phyloP scores from a whole-genome alignment of 1,284 basidiomycete species.

The Trichosporon inkin region DNA sequence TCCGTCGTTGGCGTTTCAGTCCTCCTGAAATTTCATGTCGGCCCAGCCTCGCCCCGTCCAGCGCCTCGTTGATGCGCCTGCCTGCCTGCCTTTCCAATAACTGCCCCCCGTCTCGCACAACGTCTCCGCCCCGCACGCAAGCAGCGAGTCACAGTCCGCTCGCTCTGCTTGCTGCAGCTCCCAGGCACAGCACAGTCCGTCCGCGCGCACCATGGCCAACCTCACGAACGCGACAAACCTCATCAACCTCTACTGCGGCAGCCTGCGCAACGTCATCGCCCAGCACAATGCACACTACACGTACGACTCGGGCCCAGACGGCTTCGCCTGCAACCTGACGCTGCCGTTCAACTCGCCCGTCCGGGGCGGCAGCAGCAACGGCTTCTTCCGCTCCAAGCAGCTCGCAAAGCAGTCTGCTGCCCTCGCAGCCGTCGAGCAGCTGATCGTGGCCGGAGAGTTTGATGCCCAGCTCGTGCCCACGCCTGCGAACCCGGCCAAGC shows the following conservation, averaged over 20 bases:
- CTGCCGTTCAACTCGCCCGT: conserved; percentile 21
- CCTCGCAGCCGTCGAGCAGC: conserved; percentile 17
- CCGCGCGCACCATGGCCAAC: neutral
- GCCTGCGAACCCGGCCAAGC: conserved; percentile 17
- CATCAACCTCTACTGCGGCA: conserved; percentile 17
- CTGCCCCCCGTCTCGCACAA: no score
- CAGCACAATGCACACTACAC: conserved; percentile 10
- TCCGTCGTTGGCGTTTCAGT: no score
- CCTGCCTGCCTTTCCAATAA: no score
- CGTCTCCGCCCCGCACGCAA: no score
- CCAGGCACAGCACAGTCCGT: neutral
- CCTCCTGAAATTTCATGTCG: no score
- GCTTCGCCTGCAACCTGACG: neutral
- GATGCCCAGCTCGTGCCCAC: conserved; percentile 21
- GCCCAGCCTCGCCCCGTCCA: no score
- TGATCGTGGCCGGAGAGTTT: conserved; percentile 27
- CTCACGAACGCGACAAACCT: conserved; percentile 8
- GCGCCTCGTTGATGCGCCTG: no score
- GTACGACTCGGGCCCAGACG: neutral
- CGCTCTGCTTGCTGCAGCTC: neutral
- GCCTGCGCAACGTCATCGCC: conserved; percentile 17
- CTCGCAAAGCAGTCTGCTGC: conserved; percentile 27
- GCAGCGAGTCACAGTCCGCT: neutral
- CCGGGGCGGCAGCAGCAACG: neutral
- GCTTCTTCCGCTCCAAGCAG: conserved; percentile 14